Percentiles rank a stretch among this genome's conserved stretches.
Evolutionary conservation across 148 eudicot genomes (phyloP).

Genomic region (Pharnaceum exiguum): DNA sequence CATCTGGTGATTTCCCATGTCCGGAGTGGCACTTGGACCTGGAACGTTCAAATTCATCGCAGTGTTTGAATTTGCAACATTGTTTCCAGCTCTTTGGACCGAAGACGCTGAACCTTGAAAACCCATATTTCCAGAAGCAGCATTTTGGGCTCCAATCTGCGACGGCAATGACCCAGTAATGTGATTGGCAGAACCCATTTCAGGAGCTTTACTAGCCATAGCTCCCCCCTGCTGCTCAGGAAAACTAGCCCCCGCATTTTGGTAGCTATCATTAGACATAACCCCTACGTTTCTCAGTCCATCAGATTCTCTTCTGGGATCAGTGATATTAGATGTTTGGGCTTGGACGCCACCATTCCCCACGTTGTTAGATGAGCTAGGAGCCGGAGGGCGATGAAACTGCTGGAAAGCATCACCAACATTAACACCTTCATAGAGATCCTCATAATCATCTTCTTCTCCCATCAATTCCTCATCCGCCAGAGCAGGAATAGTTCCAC

Average conservation of each 20-base stretch:
- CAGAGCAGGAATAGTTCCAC: conserved; percentile 83
- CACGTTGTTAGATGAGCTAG: conserved; percentile 30
- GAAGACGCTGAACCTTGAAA: conserved; percentile 43
- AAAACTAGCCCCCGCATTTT: conserved; percentile 25
- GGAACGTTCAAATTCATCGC: conserved; percentile 31
- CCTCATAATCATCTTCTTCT: conserved; percentile 87
- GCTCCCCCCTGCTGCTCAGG: conserved; percentile 38
- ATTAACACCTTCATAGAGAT: conserved; percentile 88
- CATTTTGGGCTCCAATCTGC: conserved; percentile 36
- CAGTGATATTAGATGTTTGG: conserved; percentile 40
- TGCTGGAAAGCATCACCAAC: conserved; percentile 79
- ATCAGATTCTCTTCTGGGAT: conserved; percentile 36
- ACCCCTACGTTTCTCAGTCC: conserved; percentile 26
- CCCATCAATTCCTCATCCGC: conserved; percentile 79
- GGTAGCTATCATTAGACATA: conserved; percentile 35
- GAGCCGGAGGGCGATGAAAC: conserved; percentile 57
- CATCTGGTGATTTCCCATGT: conserved; percentile 36
- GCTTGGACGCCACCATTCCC: conserved; percentile 41
- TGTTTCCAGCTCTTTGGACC: conserved; percentile 32
- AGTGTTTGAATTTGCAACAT: conserved; percentile 17
- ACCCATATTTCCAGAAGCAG: conserved; percentile 36
- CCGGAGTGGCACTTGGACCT: conserved; percentile 34
- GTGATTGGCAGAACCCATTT: conserved; percentile 27
- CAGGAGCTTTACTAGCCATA: conserved; percentile 27
- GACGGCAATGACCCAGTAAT: conserved; percentile 16